Evolutionary conservation across 768 basidiomycete species (phyloP).

Genomic region (Auricularia heimuer): DNA sequence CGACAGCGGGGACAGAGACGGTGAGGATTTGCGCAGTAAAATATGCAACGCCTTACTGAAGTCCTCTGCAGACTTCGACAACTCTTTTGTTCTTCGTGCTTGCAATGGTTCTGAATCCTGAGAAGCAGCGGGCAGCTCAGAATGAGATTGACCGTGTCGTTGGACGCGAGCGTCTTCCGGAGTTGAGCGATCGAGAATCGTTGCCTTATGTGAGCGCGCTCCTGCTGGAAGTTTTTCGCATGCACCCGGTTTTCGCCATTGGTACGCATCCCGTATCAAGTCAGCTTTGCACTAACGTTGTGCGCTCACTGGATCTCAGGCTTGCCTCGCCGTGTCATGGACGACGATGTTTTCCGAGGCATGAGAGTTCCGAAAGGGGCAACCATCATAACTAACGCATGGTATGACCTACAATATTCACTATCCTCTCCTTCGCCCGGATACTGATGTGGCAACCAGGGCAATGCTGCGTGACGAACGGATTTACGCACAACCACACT

Average conservation of each 20-base stretch:
- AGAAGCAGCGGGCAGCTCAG: constrained; percentile 21
- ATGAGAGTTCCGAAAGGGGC: background rate
- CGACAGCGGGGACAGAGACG: background rate
- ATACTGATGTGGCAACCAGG: background rate
- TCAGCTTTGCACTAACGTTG: background rate
- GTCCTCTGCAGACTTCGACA: constrained; percentile 20
- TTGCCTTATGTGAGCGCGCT: constrained; percentile 21
- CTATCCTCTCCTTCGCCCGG: background rate
- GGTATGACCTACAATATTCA: background rate
- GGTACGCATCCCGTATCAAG: background rate
- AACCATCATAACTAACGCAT: background rate
- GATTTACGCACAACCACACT: background rate
- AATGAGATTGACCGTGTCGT: constrained; percentile 24
- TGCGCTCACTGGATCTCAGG: background rate
- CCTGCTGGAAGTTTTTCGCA: constrained; percentile 12
- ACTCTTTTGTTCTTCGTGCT: constrained; percentile 20
- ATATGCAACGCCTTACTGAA: background rate
- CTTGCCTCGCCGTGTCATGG: background rate
- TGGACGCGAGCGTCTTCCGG: constrained; percentile 20
- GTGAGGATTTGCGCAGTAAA: background rate
- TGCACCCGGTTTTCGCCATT: background rate
- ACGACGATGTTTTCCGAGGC: background rate
- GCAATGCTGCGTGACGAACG: background rate
- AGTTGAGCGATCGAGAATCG: constrained; percentile 18
- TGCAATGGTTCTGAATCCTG: constrained; percentile 22